These are phyloP conservation scores for Meyerozyma sp. DNA, from an alignment of 1,139 yeast genomes.

Conservation along the genomic window DNA sequence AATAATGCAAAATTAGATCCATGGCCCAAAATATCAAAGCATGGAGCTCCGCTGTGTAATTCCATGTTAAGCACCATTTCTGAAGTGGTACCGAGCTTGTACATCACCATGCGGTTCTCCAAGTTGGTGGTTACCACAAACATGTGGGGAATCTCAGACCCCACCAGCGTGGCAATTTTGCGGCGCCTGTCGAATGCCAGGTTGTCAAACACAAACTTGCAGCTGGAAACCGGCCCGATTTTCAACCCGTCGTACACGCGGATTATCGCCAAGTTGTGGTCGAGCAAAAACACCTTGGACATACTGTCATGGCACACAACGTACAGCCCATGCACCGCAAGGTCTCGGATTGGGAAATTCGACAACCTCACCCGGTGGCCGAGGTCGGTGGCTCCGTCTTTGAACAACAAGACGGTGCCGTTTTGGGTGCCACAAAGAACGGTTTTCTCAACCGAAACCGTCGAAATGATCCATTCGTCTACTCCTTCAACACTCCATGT, in stretches of 20 bases:
- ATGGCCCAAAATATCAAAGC: constrained; percentile 3
- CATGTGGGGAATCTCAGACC: constrained; percentile 4
- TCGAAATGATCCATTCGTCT: background rate
- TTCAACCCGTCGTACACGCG: constrained; percentile 17
- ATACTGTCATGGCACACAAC: constrained; percentile 26
- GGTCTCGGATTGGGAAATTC: constrained; percentile 21
- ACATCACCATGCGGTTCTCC: constrained; percentile 19
- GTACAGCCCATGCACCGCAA: constrained; percentile 16
- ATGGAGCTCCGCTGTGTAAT: constrained; percentile 8
- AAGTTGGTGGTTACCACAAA: constrained; percentile 20
- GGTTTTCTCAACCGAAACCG: background rate
- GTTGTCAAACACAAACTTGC: constrained; percentile 9
- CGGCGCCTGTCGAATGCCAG: background rate
- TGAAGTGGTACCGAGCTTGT: constrained; percentile 14
- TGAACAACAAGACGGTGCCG: background rate
- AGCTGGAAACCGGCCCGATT: constrained; percentile 23
- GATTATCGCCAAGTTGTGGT: constrained; percentile 15
- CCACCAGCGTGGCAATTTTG: background rate
- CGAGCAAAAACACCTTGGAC: constrained; percentile 27
- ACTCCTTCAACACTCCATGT: background rate
- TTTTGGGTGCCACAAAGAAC: background rate
- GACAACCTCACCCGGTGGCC: constrained; percentile 16
- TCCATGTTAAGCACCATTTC: constrained; percentile 9
- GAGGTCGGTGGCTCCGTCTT: background rate
- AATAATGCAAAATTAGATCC: background rate